Evolutionary conservation across 768 basidiomycete genomes (phyloP).

Genomic region (Rhizopogon salebrosus): DNA sequence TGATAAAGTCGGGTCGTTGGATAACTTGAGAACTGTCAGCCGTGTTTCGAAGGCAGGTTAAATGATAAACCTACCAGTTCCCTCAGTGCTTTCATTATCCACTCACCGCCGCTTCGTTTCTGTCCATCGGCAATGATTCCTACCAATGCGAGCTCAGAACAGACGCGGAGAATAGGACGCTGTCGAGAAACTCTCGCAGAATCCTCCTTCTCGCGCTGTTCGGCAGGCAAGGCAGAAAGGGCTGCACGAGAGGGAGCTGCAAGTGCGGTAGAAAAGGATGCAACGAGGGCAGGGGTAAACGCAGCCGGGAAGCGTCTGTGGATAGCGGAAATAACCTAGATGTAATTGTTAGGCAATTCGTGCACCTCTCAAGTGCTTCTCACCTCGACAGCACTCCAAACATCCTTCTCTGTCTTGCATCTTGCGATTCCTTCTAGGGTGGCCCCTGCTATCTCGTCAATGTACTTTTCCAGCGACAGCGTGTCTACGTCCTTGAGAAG

Average conservation of each 20-base stretch:
- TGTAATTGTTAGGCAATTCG: constrained; percentile 26
- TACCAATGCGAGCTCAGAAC: constrained; percentile 85
- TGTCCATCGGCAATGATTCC: constrained; percentile 75
- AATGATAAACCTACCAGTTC: constrained; percentile 60
- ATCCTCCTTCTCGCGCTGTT: constrained; percentile 94
- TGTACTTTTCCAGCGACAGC: constrained; percentile 89
- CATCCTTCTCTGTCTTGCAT: constrained; percentile 91
- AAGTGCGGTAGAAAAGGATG: constrained; percentile 52
- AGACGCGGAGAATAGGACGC: constrained; percentile 80
- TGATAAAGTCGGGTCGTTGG: constrained; percentile 79
- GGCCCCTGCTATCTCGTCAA: constrained; percentile 90
- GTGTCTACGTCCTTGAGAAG: constrained; percentile 90
- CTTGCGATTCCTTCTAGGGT: constrained; percentile 77
- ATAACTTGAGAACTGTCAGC: constrained; percentile 49
- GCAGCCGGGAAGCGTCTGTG: constrained; percentile 81
- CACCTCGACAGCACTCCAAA: constrained; percentile 91
- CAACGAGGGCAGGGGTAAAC: constrained; percentile 71
- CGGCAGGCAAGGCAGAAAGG: constrained; percentile 53
- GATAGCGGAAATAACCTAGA: constrained; percentile 79
- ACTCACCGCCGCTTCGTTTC: constrained; percentile 72
- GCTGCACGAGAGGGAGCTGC: constrained; percentile 53
- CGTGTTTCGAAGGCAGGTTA: constrained; percentile 5
- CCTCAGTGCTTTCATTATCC: constrained; percentile 83
- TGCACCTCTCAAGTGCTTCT: constrained; percentile 13
- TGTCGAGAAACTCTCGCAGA: constrained; percentile 71